phyloP scores from a whole-genome alignment of 75 land plant species.

The Selaginella tamariscina region DNA sequence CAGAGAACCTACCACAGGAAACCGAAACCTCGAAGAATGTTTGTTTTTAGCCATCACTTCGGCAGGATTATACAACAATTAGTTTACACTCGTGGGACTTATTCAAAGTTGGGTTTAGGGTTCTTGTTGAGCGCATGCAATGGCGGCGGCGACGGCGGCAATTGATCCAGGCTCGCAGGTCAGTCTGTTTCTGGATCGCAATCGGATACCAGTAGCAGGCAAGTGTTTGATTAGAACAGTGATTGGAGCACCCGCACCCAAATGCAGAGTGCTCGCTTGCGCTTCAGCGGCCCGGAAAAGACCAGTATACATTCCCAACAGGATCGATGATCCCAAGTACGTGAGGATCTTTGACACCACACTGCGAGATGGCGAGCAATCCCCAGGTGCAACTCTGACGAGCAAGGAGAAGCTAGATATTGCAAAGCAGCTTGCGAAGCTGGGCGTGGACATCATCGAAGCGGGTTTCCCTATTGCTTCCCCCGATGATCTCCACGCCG shows the following conservation, averaged over 20 bases:
- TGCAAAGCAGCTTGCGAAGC: constrained; percentile 15
- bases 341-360: constrained; percentile 95
- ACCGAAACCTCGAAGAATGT: no score
- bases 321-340: constrained; percentile 68
- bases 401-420: constrained; percentile 18
- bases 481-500: constrained; percentile 67
- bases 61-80: no score
- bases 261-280: neutral
- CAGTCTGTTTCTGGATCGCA: no score
- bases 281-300: constrained; percentile 9
- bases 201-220: no score
- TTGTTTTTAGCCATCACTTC: no score
- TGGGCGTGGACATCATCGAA: constrained; percentile 17
- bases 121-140: no score
- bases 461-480: constrained; percentile 58
- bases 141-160: no score
- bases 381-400: constrained; percentile 22
- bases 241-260: neutral
- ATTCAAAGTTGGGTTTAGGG: no score
- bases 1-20: no score
- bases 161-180: no score
- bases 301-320: constrained; percentile 60
- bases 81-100: no score
- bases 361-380: constrained; percentile 92
- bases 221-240: no score